phyloP scores from a whole-genome alignment of 805 yeast species.

The Hanseniaspora meyeri region DNA sequence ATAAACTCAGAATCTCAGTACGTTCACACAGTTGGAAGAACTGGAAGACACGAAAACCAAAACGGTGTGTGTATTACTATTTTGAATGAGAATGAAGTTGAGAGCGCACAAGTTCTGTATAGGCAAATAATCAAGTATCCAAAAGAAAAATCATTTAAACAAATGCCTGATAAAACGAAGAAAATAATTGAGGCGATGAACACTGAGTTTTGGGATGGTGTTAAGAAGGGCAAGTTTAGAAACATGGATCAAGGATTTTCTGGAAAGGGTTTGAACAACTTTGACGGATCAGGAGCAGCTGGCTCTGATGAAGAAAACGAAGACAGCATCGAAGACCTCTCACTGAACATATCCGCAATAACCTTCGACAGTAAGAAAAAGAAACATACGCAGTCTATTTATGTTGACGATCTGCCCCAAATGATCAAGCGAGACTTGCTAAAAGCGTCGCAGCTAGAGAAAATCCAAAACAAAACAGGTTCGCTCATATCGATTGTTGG shows the following conservation, averaged over 20 bases:
- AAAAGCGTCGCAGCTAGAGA: conserved; percentile 1
- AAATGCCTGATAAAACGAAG: conserved; percentile 34
- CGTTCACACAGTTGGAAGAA: conserved; percentile 90
- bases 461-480: conserved; percentile 7
- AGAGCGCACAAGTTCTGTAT: conserved; percentile 53
- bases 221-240: conserved; percentile 54
- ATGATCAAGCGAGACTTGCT: conserved; percentile 6
- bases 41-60: conserved; percentile 77
- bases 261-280: conserved; percentile 75
- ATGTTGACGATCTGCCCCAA: conserved; percentile 3
- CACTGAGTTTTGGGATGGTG: conserved; percentile 42
- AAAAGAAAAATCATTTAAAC: conserved; percentile 38
- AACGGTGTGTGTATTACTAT: conserved; percentile 71
- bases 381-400: background rate
- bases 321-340: background rate
- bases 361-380: background rate
- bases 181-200: conserved; percentile 34
- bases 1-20: conserved; percentile 90
- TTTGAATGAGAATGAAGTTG: conserved; percentile 46
- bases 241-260: conserved; percentile 67
- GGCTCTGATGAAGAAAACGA: background rate
- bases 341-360: background rate
- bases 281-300: background rate
- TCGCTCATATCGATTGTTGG: background rate
- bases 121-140: conserved; percentile 29